A percentile compares a stretch with the other conserved stretches of the same genome.
Evolutionary conservation across 108 stramenopile species (phyloP).

Genomic region (Nannochloropsis oceanica): DNA sequence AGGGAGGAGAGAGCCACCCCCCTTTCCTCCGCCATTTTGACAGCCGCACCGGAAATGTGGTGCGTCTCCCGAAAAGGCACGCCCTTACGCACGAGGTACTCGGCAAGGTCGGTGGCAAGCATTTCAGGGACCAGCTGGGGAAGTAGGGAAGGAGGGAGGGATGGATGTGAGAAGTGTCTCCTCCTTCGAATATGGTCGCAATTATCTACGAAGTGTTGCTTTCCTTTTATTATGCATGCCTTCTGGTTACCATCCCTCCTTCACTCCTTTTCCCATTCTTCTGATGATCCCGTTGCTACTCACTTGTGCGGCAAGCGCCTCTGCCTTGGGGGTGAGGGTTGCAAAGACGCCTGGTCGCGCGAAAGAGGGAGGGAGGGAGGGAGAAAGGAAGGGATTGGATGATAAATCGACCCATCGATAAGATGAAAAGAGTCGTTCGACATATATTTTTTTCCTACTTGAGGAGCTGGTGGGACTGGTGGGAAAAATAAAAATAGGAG

Average conservation of each 20-base stretch:
- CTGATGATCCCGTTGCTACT: not conserved
- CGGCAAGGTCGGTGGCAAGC: constrained; percentile 97
- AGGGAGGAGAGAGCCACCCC: constrained; percentile 27
- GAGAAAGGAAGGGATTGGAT: not conserved
- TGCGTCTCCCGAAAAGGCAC: constrained; percentile 99
- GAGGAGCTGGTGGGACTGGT: no score
- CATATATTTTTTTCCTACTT: not conserved
- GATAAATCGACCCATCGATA: not conserved
- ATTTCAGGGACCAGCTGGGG: constrained; percentile 75
- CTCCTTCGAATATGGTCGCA: no score
- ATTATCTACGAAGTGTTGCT: no score
- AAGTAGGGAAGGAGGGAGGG: not conserved
- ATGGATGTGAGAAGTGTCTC: not conserved
- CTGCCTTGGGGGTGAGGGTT: constrained; percentile 78
- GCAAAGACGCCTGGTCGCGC: constrained; percentile 60
- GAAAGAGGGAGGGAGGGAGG: not conserved
- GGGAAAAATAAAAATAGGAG: not conserved
- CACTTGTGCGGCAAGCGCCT: constrained; percentile 52
- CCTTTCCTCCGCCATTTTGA: constrained; percentile 42
- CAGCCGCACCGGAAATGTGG: constrained; percentile 68
- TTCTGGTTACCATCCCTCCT: not conserved
- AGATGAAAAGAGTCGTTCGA: not conserved
- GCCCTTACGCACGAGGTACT: constrained; percentile 91
- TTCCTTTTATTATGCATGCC: not conserved
- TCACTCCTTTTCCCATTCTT: not conserved